These are phyloP conservation scores for Gossypium stocksii DNA, from an alignment of 345 rosid species.

Conservation along the genomic window DNA sequence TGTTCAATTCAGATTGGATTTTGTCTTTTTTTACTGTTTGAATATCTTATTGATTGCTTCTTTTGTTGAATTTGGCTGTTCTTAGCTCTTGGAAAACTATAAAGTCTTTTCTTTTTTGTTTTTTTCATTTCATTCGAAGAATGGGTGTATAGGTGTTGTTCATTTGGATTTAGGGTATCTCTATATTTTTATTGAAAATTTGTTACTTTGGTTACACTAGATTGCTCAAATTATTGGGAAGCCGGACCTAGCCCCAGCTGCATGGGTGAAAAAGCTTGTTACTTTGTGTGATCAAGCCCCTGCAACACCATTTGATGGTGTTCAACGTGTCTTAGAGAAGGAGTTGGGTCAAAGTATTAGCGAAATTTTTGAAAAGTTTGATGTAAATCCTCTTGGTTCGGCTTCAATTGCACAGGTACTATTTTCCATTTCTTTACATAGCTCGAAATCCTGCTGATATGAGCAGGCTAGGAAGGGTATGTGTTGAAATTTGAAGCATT, in stretches of 20 bases:
- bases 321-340: conserved; percentile 54
- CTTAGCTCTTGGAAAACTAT: not conserved
- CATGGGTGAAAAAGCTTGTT: conserved; percentile 93
- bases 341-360: conserved; percentile 60
- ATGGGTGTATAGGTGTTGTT: no score
- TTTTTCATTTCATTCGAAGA: no score
- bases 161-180: no score
- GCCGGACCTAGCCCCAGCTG: conserved; percentile 90
- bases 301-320: conserved; percentile 55
- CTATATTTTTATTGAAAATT: not conserved
- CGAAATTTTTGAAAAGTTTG: conserved; percentile 71
- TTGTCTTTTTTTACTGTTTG: not conserved
- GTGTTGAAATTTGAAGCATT: not conserved
- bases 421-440: not conserved
- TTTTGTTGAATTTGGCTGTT: conserved; percentile 4
- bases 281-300: conserved; percentile 89
- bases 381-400: conserved; percentile 78
- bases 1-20: conserved; percentile 9
- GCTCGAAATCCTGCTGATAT: not conserved
- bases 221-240: conserved; percentile 85
- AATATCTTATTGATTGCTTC: conserved; percentile 1
- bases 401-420: conserved; percentile 98
- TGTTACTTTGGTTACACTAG: conserved; percentile 32
- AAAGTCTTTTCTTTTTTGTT: not conserved
- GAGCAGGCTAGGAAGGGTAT: not conserved